phyloP scores from a whole-genome alignment of 805 yeast species.

The Helenozyma baotianmanensis region DNA sequence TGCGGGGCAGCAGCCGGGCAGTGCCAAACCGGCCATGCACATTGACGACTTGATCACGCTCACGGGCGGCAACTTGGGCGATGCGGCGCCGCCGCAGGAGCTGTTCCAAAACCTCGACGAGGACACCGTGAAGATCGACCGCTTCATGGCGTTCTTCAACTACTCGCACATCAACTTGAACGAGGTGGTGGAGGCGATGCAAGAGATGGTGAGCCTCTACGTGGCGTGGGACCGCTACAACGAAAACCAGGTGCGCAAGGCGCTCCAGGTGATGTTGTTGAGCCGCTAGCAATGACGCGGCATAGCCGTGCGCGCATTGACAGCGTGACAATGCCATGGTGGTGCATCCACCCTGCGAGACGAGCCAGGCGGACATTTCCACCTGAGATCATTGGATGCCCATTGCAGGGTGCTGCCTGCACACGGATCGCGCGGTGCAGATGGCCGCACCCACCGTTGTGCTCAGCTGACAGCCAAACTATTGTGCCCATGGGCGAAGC shows the following conservation, averaged over 20 bases:
- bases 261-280: conserved; percentile 40
- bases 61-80: conserved; percentile 5
- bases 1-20: conserved; percentile 13
- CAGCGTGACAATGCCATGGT: too few relatives aligned
- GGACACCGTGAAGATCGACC: conserved; percentile 45
- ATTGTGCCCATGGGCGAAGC: too few relatives aligned
- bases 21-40: conserved; percentile 21
- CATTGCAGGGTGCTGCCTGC: too few relatives aligned
- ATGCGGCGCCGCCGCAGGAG: conserved; percentile 18
- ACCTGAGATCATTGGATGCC: neutral
- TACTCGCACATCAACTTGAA: conserved; percentile 71
- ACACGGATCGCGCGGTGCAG: too few relatives aligned
- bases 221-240: conserved; percentile 86
- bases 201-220: conserved; percentile 76
- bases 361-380: too few relatives aligned
- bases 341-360: too few relatives aligned
- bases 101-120: conserved; percentile 30
- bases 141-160: conserved; percentile 63
- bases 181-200: conserved; percentile 76
- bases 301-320: too few relatives aligned
- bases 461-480: too few relatives aligned
- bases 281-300: conserved; percentile 23
- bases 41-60: conserved; percentile 35
- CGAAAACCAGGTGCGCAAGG: conserved; percentile 53
- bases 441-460: too few relatives aligned